Base-by-base conservation (phyloP, 768 basidiomycete species). In the Auricularia cornea region DNA sequence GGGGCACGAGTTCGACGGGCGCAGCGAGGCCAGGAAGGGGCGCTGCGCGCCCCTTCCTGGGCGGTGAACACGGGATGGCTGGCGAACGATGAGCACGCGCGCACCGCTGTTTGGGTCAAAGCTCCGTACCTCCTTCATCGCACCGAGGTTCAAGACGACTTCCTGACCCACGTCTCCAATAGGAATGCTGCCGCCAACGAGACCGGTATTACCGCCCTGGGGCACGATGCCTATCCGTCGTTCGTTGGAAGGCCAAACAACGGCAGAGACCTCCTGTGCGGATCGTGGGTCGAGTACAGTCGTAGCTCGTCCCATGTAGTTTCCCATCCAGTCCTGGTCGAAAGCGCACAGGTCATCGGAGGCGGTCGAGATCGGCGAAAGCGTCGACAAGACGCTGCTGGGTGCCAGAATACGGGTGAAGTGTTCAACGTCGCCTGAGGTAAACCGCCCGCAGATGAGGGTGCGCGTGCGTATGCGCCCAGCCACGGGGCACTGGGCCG, bases 161-260 rank as follows among this genome's bases (percentile, higher is more conserved):
- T 99, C 97, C 72, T 95, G 54, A 1, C 54, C 54, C 4, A 16
- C 28, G 12, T 16, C 88, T 67, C 85, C 79, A 41, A 94, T 72
- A 0, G 97, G 96, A 12, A 96, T 90, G 66, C 94, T 87, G 40
- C 97, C 97, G 59, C 95, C 97, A 40, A 99, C 97, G 14, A 99
- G 83, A 18, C 97, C 97, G 0, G 97, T 99, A 77, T 99, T 99
- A 56, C 97, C 97, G 57, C 97, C 96, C 74, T 99, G 97, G 2
- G 97, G 97, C 2, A 97, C 94, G 61, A 98, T 83, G n/a, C 87
- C 88, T 48, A 99, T 89, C 61, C 83, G 81, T 63, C 85, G 81
- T 61, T 87, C 80, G 68, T 88, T 85, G 75, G 97, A 98, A 80
- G 87, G 92, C 72, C 86, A 88, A 71, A 98, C 79, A 61, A 98